Conservation (phyloP, 202 grass and related monocot genomes). For the Musa balbisiana region DNA sequence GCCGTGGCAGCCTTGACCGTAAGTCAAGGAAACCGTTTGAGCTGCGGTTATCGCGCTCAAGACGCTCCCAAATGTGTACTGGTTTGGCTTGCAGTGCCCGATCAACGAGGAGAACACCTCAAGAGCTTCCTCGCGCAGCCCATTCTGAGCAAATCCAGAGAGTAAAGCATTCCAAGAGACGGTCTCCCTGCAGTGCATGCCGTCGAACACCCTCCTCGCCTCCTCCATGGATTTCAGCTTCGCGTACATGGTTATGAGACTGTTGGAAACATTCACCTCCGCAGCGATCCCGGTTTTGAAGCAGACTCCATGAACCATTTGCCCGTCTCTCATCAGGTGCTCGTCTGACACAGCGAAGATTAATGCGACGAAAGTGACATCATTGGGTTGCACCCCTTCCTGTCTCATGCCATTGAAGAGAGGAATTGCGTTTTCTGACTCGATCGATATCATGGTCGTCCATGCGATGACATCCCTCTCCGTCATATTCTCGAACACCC, state of each 20-base stretch:
- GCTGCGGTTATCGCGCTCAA: conserved; percentile 50
- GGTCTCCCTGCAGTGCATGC: conserved; percentile 35
- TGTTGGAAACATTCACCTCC: conserved; percentile 43
- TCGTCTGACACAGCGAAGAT: conserved; percentile 44
- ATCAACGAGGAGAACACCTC: conserved; percentile 58
- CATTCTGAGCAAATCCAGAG: conserved; percentile 73
- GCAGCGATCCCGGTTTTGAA: conserved; percentile 41
- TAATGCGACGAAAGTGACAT: conserved; percentile 78
- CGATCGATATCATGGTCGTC: conserved; percentile 79
- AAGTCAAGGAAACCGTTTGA: conserved; percentile 54
- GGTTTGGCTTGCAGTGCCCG: conserved; percentile 34
- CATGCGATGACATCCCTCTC: conserved; percentile 62
- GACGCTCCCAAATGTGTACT: conserved; percentile 72
- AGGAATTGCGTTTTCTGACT: conserved; percentile 32
- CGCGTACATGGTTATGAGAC: conserved; percentile 87
- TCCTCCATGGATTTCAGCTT: conserved; percentile 43
- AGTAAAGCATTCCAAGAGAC: conserved; percentile 82
- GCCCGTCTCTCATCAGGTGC: conserved; percentile 31
- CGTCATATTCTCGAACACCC: conserved; percentile 40
- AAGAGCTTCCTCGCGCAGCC: conserved; percentile 44
- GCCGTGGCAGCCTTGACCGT: conserved; percentile 62
- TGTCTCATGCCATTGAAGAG: conserved; percentile 58
- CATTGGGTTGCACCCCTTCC: conserved; percentile 51
- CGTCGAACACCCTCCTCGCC: conserved; percentile 43
- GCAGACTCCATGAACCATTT: conserved; percentile 60